Evolutionary conservation across 164 flowering plant species (phyloP).

Genomic region (Hamamelis virginiana): DNA sequence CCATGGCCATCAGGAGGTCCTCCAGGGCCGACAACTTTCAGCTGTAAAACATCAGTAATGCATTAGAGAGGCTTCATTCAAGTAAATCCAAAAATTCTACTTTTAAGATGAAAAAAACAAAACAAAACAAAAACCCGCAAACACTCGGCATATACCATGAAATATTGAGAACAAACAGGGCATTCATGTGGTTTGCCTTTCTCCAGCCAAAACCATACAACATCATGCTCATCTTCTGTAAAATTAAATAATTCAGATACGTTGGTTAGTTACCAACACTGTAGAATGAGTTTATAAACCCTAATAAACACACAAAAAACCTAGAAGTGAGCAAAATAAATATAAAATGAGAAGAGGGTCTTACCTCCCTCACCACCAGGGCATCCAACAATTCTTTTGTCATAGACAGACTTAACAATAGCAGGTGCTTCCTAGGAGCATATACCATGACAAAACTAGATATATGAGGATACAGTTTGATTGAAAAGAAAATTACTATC

Average conservation of each 20-base stretch:
- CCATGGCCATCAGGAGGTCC: neutral
- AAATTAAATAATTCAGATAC: no score
- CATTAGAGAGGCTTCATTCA: neutral
- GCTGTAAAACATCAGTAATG: neutral
- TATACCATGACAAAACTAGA: neutral
- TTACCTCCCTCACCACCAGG: slow-evolving; percentile 46
- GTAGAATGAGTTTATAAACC: no score
- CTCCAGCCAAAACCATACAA: slow-evolving; percentile 94
- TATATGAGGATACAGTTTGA: neutral
- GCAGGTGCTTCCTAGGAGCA: slow-evolving; percentile 36
- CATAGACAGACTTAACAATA: slow-evolving; percentile 34
- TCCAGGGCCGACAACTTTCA: neutral
- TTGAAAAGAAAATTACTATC: neutral
- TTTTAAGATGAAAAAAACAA: no score
- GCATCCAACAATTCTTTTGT: slow-evolving; percentile 44
- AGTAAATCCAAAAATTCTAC: neutral
- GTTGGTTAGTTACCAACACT: no score
- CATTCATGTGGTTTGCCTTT: slow-evolving; percentile 85
- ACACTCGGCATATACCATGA: slow-evolving; percentile 33
- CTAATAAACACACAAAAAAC: no score
- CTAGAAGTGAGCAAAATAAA: no score
- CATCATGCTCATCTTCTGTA: slow-evolving; percentile 80
- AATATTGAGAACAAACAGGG: slow-evolving; percentile 79
- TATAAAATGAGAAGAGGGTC: neutral
- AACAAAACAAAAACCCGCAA: no score